phyloP scores from a whole-genome alignment of 805 yeast genomes.

The Myxozyma kluyveri region DNA sequence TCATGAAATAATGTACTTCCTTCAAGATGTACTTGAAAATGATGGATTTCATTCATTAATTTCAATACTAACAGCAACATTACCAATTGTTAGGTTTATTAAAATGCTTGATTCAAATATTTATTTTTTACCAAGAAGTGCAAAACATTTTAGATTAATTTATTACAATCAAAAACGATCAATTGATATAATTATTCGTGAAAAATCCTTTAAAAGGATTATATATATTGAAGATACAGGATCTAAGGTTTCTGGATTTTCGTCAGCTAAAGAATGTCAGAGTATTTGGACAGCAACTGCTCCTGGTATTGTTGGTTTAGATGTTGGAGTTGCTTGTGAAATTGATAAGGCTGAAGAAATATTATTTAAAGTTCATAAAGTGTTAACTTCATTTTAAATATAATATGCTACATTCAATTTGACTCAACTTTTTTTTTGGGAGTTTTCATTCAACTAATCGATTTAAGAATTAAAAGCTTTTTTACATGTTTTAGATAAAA shows the following conservation, averaged over 20 bases:
- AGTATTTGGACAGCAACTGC: slow-evolving; percentile 14
- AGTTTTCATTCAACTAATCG: neutral
- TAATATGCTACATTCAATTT: no score
- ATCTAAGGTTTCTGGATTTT: slow-evolving; percentile 1
- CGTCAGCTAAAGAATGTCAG: slow-evolving; percentile 6
- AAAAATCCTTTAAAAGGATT: slow-evolving; percentile 10
- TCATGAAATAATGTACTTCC: slow-evolving; percentile 30
- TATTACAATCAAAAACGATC: slow-evolving; percentile 9
- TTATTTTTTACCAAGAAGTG: slow-evolving; percentile 25
- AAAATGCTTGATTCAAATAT: slow-evolving; percentile 20
- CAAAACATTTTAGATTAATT: slow-evolving; percentile 17
- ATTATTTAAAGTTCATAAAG: slow-evolving; percentile 13
- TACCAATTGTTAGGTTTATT: slow-evolving; percentile 33
- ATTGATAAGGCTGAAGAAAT: slow-evolving; percentile 13
- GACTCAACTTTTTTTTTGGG: neutral
- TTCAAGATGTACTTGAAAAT: slow-evolving; percentile 33
- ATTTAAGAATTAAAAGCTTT: neutral
- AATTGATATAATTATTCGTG: slow-evolving; percentile 15
- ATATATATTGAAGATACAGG: slow-evolving; percentile 18
- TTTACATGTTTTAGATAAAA: neutral
- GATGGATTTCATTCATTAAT: slow-evolving; percentile 35
- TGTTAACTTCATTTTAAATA: neutral
- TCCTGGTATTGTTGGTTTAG: slow-evolving; percentile 13
- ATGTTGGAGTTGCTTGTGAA: slow-evolving; percentile 24
- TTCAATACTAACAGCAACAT: slow-evolving; percentile 34